Evolutionary conservation across 257 asterid genomes (phyloP), one percentile per base, ranked within the genome.

Genomic region (Thymus mandschuricus): DNA sequence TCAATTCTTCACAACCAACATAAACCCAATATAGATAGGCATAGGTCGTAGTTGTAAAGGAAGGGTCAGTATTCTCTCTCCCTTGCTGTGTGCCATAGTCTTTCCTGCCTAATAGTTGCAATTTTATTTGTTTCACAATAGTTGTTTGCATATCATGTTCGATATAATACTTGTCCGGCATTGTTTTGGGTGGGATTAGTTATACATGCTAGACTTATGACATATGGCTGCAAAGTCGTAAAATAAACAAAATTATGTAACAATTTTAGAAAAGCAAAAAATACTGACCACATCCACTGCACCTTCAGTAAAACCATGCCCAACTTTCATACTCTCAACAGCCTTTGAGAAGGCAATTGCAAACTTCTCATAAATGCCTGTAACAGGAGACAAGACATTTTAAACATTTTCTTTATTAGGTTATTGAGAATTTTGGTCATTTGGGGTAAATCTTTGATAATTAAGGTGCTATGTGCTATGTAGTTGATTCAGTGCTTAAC

Each of bases 231-330:
- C 57, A 44, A 61, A 56, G 55, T 34, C 64, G 31, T 4, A 41
- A 48, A 46, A 58, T 50, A 12, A 57, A 73, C 6, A 65, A 30
- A 64, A 27, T 40, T 63, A 50, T 31, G 54, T 11, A 40, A 55
- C 3, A 38, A 54, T 0, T 50, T 35, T 8, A 12, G 46, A 8
- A 52, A 60, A 31, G 9, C 29, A 44, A 63, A 8, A 62, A 35
- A 31, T 61, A 61, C 60, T 64, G 58, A 73, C 75, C 78, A 92
- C 98, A 94, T 85, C 96, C 40, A 79, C 89, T 61, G 92, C 97
- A 67, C 96, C 99, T 75, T 95, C 98, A 27, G 86, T 81, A 75
- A 95, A 95, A 50, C 99, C 99, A 85, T 90, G 82, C 75, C 98
- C 99, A 78, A 90, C 96, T 86, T 88, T 88, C 98, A 95, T 75